phyloP scores from a whole-genome alignment of 164 flowering plant species.

The Platanus orientalis region DNA sequence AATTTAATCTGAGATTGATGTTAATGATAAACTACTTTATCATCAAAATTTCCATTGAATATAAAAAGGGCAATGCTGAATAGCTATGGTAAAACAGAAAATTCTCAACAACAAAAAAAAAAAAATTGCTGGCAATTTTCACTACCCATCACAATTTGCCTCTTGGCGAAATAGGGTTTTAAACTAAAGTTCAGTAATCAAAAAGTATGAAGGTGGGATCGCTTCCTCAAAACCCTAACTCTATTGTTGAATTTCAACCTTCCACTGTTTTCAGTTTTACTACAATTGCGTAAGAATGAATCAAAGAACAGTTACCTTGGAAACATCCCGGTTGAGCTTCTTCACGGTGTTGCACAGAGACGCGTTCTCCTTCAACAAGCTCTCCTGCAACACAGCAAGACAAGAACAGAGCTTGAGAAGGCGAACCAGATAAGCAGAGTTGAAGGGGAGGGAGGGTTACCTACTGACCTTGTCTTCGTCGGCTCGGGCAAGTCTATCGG shows the following conservation, averaged over 20 bases:
- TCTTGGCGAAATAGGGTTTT: no score
- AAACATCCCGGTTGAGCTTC: slow-evolving; percentile 90
- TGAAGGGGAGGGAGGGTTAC: neutral
- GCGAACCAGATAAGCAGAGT: neutral
- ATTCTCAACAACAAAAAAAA: neutral
- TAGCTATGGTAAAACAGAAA: neutral
- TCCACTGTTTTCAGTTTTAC: no score
- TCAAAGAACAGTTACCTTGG: slow-evolving; percentile 48
- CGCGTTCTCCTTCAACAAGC: slow-evolving; percentile 60
- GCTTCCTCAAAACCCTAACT: no score
- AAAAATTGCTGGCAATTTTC: no score
- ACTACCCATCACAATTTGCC: no score
- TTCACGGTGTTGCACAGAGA: slow-evolving; percentile 54
- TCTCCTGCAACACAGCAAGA: slow-evolving; percentile 50
- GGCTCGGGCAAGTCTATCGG: slow-evolving; percentile 50
- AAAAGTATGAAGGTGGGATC: no score
- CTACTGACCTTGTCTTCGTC: slow-evolving; percentile 41
- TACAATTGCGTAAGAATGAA: no score
- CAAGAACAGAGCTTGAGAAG: neutral
- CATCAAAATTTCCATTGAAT: neutral
- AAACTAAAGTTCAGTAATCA: no score
- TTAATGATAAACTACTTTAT: no score
- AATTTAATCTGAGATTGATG: neutral
- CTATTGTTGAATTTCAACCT: no score
- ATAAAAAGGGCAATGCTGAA: neutral